phyloP scores from a whole-genome alignment of 2,329 filamentous ascomycete genomes.

The Podosphaera fusca region DNA sequence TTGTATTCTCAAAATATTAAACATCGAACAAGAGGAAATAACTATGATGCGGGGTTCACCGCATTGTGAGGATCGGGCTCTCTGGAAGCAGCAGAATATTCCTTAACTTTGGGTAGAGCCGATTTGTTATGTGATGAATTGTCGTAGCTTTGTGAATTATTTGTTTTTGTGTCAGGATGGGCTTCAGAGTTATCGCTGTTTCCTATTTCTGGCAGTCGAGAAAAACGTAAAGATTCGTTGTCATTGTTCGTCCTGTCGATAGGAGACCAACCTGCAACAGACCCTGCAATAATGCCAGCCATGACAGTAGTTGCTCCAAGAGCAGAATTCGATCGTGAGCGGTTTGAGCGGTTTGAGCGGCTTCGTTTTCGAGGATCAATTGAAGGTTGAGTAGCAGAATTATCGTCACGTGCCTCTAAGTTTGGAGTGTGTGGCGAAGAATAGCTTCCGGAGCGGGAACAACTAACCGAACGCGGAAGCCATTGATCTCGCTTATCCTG shows the following conservation, averaged over 20 bases:
- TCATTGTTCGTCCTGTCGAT: slow-evolving; percentile 30
- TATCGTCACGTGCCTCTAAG: slow-evolving; percentile 25
- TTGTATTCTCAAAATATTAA: not conserved
- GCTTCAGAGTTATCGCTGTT: slow-evolving; percentile 21
- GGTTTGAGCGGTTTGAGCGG: slow-evolving; percentile 27
- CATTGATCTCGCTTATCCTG: slow-evolving; percentile 52
- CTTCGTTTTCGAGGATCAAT: slow-evolving; percentile 41
- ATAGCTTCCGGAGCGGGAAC: slow-evolving; percentile 39
- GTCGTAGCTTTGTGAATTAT: slow-evolving; percentile 23
- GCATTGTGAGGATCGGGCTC: not conserved
- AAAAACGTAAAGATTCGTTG: slow-evolving; percentile 13
- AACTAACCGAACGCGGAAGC: slow-evolving; percentile 35
- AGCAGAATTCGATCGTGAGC: slow-evolving; percentile 41
- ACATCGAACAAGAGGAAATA: not conserved
- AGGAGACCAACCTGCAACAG: slow-evolving; percentile 56
- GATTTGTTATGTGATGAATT: slow-evolving; percentile 11
- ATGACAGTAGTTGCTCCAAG: slow-evolving; percentile 55
- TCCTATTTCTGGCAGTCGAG: slow-evolving; percentile 18
- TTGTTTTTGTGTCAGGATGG: slow-evolving; percentile 24
- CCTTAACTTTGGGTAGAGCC: not conserved
- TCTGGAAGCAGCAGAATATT: not conserved
- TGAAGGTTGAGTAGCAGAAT: slow-evolving; percentile 21
- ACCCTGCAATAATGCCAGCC: slow-evolving; percentile 62
- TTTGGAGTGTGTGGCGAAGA: slow-evolving; percentile 42
- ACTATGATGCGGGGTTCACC: not conserved